A percentile compares a stretch with the other conserved stretches of the same genome.
Evolutionary conservation across 306 rosid species (phyloP).

Genomic region (Arachis hypogaea): DNA sequence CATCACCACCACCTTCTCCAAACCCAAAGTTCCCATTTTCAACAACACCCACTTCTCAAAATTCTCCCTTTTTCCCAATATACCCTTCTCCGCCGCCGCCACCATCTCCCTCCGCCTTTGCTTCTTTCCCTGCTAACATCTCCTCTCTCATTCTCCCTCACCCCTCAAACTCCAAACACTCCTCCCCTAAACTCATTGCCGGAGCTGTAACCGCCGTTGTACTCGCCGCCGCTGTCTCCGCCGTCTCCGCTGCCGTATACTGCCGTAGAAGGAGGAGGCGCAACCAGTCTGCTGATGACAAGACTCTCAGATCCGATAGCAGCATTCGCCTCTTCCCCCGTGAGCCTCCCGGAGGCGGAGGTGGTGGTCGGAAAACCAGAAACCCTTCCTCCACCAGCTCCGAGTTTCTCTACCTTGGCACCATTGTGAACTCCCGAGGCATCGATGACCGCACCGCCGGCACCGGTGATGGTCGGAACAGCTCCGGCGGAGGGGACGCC

Average conservation of each 20-base stretch:
- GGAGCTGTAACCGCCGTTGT: conserved; percentile 54
- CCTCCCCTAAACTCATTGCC: conserved; percentile 51
- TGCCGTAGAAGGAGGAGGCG: conserved; percentile 48
- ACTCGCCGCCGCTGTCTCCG: conserved; percentile 41
- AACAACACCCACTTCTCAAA: conserved; percentile 22
- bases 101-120: conserved; percentile 64
- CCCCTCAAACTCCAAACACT: conserved; percentile 39
- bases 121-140: conserved; percentile 90
- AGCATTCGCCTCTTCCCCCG: conserved; percentile 62
- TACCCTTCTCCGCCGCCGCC: conserved; percentile 72
- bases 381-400: conserved; percentile 64
- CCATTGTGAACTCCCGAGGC: conserved; percentile 68
- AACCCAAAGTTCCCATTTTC: conserved; percentile 73
- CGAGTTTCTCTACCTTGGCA: conserved; percentile 90
- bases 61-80: conserved; percentile 79
- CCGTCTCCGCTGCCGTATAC: conserved; percentile 52
- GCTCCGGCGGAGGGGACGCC: not conserved
- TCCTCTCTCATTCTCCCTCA: conserved; percentile 82
- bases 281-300: conserved; percentile 52
- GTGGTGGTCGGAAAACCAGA: conserved; percentile 34
- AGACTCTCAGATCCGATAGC: conserved; percentile 73
- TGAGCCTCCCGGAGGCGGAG: conserved; percentile 7
- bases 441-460: conserved; percentile 51
- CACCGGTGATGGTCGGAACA: not conserved
- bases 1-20: conserved; percentile 31